These are phyloP conservation scores for Linaria vulgaris DNA, from an alignment of 257 asterid genomes.

Conservation along the genomic window DNA sequence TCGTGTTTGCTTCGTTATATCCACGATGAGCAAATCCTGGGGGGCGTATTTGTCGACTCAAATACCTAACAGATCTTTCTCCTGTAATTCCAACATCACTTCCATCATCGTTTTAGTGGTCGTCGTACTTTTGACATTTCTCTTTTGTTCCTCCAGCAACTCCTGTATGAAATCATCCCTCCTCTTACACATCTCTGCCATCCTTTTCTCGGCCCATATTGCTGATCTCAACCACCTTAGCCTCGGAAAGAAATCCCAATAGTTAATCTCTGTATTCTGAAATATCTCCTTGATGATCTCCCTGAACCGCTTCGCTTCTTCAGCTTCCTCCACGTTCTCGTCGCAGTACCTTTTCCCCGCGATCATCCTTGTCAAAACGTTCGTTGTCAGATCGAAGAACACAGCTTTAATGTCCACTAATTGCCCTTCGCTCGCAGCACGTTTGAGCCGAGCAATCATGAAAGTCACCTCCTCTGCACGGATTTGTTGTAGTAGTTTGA, in stretches of 20 bases:
- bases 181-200: constrained; percentile 38
- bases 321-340: constrained; percentile 38
- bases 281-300: constrained; percentile 40
- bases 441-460: constrained; percentile 33
- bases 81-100: constrained; percentile 43
- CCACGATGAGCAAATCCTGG: too few species aligned
- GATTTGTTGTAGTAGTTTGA: constrained; percentile 49
- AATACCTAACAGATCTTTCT: too few species aligned
- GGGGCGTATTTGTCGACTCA: too few species aligned
- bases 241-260: constrained; percentile 50
- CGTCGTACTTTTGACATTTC: constrained; percentile 21
- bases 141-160: constrained; percentile 41
- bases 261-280: constrained; percentile 23
- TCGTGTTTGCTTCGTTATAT: too few species aligned
- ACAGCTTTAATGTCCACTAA: constrained; percentile 47
- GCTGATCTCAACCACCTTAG: constrained; percentile 41
- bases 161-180: constrained; percentile 52
- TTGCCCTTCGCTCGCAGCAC: constrained; percentile 20
- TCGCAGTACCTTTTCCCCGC: constrained; percentile 54
- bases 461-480: constrained; percentile 54
- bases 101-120: constrained; percentile 46
- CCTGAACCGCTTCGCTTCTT: constrained; percentile 46
- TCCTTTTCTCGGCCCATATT: constrained; percentile 37
- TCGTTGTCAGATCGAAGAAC: constrained; percentile 42
- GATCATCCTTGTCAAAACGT: constrained; percentile 55